These are phyloP conservation scores for Eucalyptus sp. DNA, from an alignment of 345 rosid genomes.

Conservation along the genomic window DNA sequence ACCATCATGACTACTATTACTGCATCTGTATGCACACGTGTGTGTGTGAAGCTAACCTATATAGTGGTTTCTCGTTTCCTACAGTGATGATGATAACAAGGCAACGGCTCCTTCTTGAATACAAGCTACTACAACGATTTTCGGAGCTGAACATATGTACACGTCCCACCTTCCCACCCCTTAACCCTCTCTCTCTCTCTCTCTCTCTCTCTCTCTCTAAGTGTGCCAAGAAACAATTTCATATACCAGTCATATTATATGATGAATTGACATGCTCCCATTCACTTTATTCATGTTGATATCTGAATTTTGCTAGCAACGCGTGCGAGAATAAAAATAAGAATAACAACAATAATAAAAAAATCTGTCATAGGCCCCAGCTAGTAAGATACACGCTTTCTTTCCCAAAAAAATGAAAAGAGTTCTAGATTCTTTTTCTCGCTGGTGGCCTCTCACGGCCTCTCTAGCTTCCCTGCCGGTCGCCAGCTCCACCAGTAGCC, in stretches of 20 bases:
- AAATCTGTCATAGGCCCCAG: too few relatives aligned
- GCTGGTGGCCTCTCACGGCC: background rate
- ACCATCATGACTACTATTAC: background rate
- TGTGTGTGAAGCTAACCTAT: background rate
- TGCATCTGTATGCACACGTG: background rate
- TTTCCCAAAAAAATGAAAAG: too few relatives aligned
- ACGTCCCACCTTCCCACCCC: background rate
- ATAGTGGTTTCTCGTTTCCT: background rate
- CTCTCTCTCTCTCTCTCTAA: too few relatives aligned
- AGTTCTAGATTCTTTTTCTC: background rate
- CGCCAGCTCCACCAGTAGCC: accelerated
- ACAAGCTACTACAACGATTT: background rate
- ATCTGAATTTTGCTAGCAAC: too few relatives aligned
- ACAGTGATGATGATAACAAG: accelerated
- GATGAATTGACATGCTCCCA: background rate
- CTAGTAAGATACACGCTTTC: background rate
- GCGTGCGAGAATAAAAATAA: too few relatives aligned
- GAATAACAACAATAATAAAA: too few relatives aligned
- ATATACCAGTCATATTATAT: too few relatives aligned
- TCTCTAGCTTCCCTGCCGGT: background rate
- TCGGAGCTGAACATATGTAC: background rate
- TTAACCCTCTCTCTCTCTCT: too few relatives aligned
- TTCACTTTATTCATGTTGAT: too few relatives aligned
- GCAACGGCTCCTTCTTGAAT: background rate
- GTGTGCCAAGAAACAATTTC: background rate